phyloP scores from a whole-genome alignment of 352 stramenopile species.

The Phytophthora pini region DNA sequence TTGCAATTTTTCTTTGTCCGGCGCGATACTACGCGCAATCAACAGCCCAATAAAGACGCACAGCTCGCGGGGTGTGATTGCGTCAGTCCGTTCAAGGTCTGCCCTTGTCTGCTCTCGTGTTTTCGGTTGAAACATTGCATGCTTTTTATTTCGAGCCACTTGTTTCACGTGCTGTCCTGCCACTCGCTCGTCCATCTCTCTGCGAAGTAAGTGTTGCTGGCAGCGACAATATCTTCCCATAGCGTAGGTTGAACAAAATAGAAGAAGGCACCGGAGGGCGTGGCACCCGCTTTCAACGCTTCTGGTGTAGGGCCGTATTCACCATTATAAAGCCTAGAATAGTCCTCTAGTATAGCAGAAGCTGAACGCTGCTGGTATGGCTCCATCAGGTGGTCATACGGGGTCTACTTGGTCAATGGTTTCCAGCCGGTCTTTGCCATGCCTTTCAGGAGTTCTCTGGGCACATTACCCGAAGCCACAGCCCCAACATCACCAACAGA shows the following conservation, averaged over 20 bases:
- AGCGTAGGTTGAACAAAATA: too few relatives aligned
- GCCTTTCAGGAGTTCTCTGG: background rate
- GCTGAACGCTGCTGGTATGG: conserved; percentile 1
- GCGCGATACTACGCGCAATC: conserved; percentile 10
- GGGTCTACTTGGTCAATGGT: background rate
- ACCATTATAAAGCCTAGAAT: conserved; percentile 5
- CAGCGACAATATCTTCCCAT: too few relatives aligned
- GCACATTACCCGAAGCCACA: background rate
- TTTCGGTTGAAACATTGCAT: background rate
- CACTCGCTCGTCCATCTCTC: conserved; percentile 4
- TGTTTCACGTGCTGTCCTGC: conserved; percentile 10
- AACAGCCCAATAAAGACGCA: conserved; percentile 7
- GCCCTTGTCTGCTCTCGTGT: background rate
- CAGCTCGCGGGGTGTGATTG: conserved; percentile 6
- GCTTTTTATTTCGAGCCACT: background rate
- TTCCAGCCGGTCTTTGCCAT: background rate
- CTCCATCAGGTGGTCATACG: conserved; percentile 4
- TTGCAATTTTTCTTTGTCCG: conserved; percentile 18
- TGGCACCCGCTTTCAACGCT: background rate
- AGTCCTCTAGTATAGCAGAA: background rate
- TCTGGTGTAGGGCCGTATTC: background rate
- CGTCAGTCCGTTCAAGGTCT: background rate
- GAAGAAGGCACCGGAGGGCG: background rate
- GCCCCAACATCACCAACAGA: background rate
- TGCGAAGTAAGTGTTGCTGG: conserved; percentile 9